These are phyloP conservation scores for Echinochloa phyllopogon DNA, from an alignment of 176 grass and related monocot species.

Conservation along the genomic window DNA sequence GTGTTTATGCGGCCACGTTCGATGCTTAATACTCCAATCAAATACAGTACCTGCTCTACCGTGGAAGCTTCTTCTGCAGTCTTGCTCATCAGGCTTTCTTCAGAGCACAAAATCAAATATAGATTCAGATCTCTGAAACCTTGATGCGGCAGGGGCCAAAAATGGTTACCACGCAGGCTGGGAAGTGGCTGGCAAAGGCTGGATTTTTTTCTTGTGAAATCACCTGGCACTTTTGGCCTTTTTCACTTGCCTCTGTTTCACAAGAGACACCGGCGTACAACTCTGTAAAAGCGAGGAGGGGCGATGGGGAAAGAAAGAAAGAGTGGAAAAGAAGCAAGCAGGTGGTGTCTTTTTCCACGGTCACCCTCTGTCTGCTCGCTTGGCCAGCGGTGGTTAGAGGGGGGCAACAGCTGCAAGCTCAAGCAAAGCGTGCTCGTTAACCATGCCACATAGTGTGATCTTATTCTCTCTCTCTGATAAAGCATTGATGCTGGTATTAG, in stretches of 20 bases:
- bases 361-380: constrained; percentile 41
- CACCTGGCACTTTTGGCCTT: neutral
- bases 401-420: constrained; percentile 21
- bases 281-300: constrained; percentile 32
- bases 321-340: constrained; percentile 50
- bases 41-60: neutral
- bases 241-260: neutral
- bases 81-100: neutral
- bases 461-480: constrained; percentile 30
- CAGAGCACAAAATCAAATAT: neutral
- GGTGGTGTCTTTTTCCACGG: constrained; percentile 12
- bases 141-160: neutral
- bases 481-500: neutral
- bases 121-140: too few relatives aligned
- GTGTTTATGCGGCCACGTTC: constrained; percentile 17
- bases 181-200: neutral
- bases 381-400: constrained; percentile 27
- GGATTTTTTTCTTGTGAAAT: constrained; percentile 25
- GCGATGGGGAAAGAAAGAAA: neutral
- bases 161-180: neutral
- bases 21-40: constrained; percentile 7
- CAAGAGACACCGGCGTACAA: constrained; percentile 38
- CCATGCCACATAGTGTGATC: constrained; percentile 34
- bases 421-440: constrained; percentile 28
- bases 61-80: neutral